These are phyloP conservation scores for Clonostachys chloroleuca DNA, from an alignment of 2,329 filamentous ascomycete genomes.

Conservation along the genomic window DNA sequence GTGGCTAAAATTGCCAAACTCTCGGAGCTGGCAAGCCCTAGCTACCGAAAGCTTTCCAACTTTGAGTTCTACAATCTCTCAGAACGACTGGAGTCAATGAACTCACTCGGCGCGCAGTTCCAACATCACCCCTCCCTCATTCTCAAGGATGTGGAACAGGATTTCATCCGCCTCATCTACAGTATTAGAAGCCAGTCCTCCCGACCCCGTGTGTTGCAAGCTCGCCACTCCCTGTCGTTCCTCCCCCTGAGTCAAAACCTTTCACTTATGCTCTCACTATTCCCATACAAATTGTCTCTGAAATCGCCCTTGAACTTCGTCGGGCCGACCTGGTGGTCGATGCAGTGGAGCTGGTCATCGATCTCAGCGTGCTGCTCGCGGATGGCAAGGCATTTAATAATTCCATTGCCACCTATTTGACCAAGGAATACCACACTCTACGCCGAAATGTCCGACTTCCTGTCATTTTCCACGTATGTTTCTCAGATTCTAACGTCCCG, in stretches of 20 bases:
- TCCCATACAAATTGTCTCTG: slow-evolving; percentile 48
- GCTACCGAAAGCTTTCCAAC: slow-evolving; percentile 40
- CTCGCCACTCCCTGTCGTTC: background rate
- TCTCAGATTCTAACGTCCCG: background rate
- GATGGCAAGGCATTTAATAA: background rate
- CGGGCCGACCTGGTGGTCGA: slow-evolving; percentile 58
- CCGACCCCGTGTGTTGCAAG: background rate
- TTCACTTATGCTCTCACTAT: slow-evolving; percentile 63
- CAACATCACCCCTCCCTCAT: slow-evolving; percentile 24
- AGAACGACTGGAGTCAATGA: slow-evolving; percentile 21
- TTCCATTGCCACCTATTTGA: background rate
- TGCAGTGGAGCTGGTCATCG: slow-evolving; percentile 55
- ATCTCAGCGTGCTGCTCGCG: background rate
- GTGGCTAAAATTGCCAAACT: slow-evolving; percentile 41
- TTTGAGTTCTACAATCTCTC: slow-evolving; percentile 46
- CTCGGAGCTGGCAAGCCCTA: slow-evolving; percentile 34
- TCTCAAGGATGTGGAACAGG: slow-evolving; percentile 24
- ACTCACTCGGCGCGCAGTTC: background rate
- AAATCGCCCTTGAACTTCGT: slow-evolving; percentile 52
- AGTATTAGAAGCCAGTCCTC: background rate
- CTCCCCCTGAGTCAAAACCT: slow-evolving; percentile 47
- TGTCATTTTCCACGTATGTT: background rate
- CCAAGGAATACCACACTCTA: slow-evolving; percentile 1
- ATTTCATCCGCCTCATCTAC: slow-evolving; percentile 4
- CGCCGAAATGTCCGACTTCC: slow-evolving; percentile 1